Base-by-base conservation (phyloP, 768 basidiomycete genomes). In the Suillus variegatus region DNA sequence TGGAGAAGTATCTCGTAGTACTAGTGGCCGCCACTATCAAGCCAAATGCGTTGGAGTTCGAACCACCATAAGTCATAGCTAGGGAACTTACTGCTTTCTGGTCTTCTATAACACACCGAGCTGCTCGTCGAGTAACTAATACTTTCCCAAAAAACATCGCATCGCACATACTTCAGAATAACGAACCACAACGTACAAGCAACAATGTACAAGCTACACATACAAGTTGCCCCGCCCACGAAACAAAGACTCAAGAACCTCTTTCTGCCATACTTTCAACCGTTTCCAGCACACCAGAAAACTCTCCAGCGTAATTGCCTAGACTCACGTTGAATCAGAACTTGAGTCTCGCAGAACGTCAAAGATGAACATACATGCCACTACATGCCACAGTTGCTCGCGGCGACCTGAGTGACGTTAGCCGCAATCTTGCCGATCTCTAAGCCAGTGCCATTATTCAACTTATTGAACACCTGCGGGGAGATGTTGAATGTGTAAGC, bases 311-410 rank as follows among this genome's bases (percentile, higher is more conserved):
- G 12, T 18, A 13, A 3, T 6, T 5, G 1, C 54, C 41, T 60
- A 41, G 18, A 43, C 6, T 20, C 25, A 43, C 20, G 25, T 43
- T 43, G 18, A 8, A 28, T 60, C 6, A 60, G 58, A 60, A 2
- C 10, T 60, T 3, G 22, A 28, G 16, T 13, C 43, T 43, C 10
- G 41, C 58, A 43, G 41, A 32, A 43, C 25, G 41, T 43, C 12
- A 32, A 35, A 18, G 18, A 60, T 40, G 25, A 43, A 43, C 58
- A 20, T 18, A 62, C 64, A 28, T 63, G 35, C 61, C 6, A 20
- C 55, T 55, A 66, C 40, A 66, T 16, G 35, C 65, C 65, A 46
- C 65, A 66, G 28, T 18, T 38, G 43, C 9, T 55, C n/a, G 40
- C 9, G 9, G 38, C 13, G 18, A 66, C 64, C 52, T 65, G 63